Evolutionary conservation across 495 filamentous ascomycete genomes (phyloP), one percentile per base, ranked within the genome.

Genomic region (Lasiosphaeria ovina): DNA sequence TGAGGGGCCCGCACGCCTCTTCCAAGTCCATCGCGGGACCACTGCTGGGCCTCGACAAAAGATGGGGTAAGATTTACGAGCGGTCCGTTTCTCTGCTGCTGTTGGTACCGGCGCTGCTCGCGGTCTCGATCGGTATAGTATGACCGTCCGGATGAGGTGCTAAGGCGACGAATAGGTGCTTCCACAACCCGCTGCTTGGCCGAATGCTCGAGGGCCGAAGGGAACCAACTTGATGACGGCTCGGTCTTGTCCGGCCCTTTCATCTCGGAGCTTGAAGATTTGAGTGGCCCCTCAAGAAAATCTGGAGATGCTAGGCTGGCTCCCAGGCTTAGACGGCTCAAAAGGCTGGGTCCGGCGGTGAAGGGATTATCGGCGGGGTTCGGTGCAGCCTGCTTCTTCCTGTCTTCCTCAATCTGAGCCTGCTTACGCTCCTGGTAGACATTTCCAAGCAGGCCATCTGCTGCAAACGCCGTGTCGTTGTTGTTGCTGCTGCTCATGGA

Each of bases 1-100:
- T 81, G 74, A 1, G 88, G 83, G 1, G 87, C 82, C 6, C 75
- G 76, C 45, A 91, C 82, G 8, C 87, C 89, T 61, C 83, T 85
- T 11, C 92, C 92, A 54, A 85, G 86, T 38, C 82, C 79, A 0
- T 76, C 68, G 24, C 70, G 84, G 6, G 76, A 70, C 79, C 79
- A 82, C 64, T 95, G 91, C 4, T 88, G 90, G 17, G 90, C 80
- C 60, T 91, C 89, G 49, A 81, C 79, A 68, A 89, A 91, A n/a
- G 79, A 76, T 0, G 91, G 88, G 0, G 85, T 90, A 17, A 94
- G 79, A 64, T 92, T 89, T 11, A 97, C 77, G 0, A 96, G 79
- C 2, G 92, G 69, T 31, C 66, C 59, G 0, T 42, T 36, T 3
- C 52, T 40, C 11, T 6, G 57, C 7, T 62, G 68, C 11, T 64